Base-by-base conservation (phyloP, 306 rosid species). In the Prinsepia uniflora region DNA sequence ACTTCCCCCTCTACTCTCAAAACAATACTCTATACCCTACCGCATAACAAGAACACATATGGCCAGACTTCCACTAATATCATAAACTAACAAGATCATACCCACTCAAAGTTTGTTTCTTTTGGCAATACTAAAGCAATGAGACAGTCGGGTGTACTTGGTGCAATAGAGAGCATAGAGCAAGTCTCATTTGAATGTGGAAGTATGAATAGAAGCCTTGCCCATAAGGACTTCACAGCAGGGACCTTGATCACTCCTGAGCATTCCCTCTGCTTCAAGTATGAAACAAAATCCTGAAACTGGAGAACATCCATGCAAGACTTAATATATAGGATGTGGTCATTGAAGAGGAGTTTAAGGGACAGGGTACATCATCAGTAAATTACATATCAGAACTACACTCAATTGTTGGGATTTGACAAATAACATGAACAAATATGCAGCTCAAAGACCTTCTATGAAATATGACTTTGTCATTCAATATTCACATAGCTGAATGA, bases 231-330 rank as follows among this genome's bases (percentile, higher is more conserved):
- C 81, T 84, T 90, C 19, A 87, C 75, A 36, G 92, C 88, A 45
- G 96, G 96, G 63, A 90, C 79, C 80, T 94, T 94, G 55, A 90
- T 94, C 65, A 94, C 98, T 78, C 98, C 98, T 0, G 98, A 93
- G 79, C 98, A 94, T 47, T 87, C 98, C 81, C 92, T 94, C 87
- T 90, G 97, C 89, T 94, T 89, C 77, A 94, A 84, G 87, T 94
- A 94, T 52, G 89, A 75, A 78, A 89, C 60, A 67, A 90, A 90
- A 83, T 89, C 98, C 96, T 90, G 98, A 87, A 90, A 90, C 98
- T 94, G 96, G 75, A 81, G 22, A 78, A 56, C 58, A 79, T 48
- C 72, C 42, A 70, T 15, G 4, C 39, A 70, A 70, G 79, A 75
- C 85, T 68, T 65, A 2, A 19, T 24, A 58, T 48, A 48, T 30